These are phyloP conservation scores for Salix brachista DNA, from an alignment of 345 rosid species.

Conservation along the genomic window DNA sequence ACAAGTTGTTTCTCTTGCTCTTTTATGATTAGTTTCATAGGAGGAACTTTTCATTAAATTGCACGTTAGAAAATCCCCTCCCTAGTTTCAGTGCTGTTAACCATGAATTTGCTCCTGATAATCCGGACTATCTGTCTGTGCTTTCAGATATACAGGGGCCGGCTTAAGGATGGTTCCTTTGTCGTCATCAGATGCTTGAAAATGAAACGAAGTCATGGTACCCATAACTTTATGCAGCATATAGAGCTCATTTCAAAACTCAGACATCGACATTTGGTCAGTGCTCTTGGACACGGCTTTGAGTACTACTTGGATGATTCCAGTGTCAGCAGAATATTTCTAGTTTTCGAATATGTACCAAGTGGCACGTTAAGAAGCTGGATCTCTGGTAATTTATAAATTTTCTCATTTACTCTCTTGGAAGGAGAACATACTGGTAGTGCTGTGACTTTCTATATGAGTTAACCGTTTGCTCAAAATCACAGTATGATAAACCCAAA, in stretches of 20 bases:
- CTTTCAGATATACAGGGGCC: constrained; percentile 82
- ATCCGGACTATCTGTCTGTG: not conserved
- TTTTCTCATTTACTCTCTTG: not conserved
- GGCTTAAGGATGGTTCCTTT: constrained; percentile 65
- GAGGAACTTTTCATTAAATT: not conserved
- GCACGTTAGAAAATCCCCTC: not conserved
- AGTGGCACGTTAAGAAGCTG: constrained; percentile 84
- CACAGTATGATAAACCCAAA: not conserved
- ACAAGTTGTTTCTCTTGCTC: not conserved
- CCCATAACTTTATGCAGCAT: constrained; percentile 73
- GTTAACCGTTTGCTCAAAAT: not conserved
- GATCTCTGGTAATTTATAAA: constrained; percentile 62
- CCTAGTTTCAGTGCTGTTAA: not conserved
- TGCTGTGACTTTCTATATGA: not conserved
- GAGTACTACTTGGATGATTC: constrained; percentile 93
- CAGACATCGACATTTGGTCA: constrained; percentile 80
- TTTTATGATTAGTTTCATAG: not conserved
- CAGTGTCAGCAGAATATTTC: constrained; percentile 87
- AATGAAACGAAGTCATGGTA: constrained; percentile 71
- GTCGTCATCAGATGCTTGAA: constrained; percentile 83
- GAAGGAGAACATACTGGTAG: not conserved
- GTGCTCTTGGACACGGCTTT: constrained; percentile 90
- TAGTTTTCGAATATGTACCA: constrained; percentile 78
- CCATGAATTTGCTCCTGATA: not conserved
- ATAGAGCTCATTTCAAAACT: constrained; percentile 81